Evolutionary conservation across 169 alveolate species (phyloP).

Genomic region (Hammondia hammondi): DNA sequence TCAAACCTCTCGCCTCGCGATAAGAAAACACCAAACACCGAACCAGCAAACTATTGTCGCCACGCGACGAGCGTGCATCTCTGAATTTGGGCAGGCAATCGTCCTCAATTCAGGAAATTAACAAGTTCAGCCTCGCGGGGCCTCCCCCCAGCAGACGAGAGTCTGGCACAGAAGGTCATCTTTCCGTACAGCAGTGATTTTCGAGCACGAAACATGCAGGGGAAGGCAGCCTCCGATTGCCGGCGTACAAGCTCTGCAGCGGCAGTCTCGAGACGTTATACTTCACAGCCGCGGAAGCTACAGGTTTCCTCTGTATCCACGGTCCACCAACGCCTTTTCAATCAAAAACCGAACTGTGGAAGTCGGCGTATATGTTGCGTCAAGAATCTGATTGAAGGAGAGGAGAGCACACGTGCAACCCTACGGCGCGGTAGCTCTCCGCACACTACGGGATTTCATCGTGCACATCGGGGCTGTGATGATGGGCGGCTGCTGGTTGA

Average conservation of each 20-base stretch:
- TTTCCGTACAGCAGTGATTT: too few relatives aligned
- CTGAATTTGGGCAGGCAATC: too few relatives aligned
- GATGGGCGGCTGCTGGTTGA: neutral
- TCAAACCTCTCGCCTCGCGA: too few relatives aligned
- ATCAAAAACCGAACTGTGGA: neutral
- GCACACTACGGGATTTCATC: neutral
- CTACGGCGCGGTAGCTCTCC: conserved; percentile 1
- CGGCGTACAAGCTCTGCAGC: neutral
- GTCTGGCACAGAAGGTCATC: too few relatives aligned
- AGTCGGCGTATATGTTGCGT: conserved; percentile 4
- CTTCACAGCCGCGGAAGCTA: neutral
- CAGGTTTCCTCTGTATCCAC: neutral
- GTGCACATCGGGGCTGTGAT: neutral
- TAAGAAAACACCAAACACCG: too few relatives aligned
- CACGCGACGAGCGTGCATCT: too few relatives aligned
- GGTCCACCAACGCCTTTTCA: conserved; percentile 12
- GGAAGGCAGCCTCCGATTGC: neutral
- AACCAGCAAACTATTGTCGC: too few relatives aligned
- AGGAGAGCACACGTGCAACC: neutral
- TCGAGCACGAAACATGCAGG: neutral
- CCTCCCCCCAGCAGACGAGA: too few relatives aligned
- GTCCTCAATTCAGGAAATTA: too few relatives aligned
- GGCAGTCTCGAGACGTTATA: neutral
- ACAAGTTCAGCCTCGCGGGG: too few relatives aligned
- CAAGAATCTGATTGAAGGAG: neutral